Evolutionary conservation across 495 filamentous ascomycete genomes (phyloP).

Genomic region (Xylaria nigripes): DNA sequence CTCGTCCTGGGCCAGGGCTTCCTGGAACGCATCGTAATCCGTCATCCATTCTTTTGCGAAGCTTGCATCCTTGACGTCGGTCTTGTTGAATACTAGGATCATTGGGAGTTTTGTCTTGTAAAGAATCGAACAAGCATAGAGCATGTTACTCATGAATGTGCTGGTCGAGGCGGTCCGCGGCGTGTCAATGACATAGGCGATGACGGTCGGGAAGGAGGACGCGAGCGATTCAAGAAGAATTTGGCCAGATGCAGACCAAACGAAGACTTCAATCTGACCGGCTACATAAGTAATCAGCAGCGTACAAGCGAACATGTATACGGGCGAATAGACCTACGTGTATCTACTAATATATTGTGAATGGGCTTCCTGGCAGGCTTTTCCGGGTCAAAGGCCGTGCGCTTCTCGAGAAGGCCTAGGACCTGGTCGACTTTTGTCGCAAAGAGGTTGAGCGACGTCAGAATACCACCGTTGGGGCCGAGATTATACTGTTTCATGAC

Average conservation of each 20-base stretch:
- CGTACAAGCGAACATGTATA: background rate
- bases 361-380: conserved; percentile 57
- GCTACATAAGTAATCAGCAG: conserved; percentile 25
- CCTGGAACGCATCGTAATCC: conserved; percentile 93
- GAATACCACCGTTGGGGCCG: conserved; percentile 94
- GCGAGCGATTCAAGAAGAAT: conserved; percentile 92
- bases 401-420: conserved; percentile 79
- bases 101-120: conserved; percentile 98
- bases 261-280: conserved; percentile 96
- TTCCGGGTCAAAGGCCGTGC: conserved; percentile 55
- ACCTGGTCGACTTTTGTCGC: conserved; percentile 97
- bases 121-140: conserved; percentile 94
- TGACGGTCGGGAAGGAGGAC: conserved; percentile 87
- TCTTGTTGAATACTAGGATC: conserved; percentile 98
- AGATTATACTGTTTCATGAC: conserved; percentile 99
- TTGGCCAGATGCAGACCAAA: conserved; percentile 88
- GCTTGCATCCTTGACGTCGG: conserved; percentile 79
- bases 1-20: conserved; percentile 72
- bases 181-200: conserved; percentile 96
- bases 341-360: conserved; percentile 84
- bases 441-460: conserved; percentile 93
- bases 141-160: conserved; percentile 99
- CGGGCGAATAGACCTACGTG: conserved; percentile 37
- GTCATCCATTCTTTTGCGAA: conserved; percentile 99
- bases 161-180: conserved; percentile 84